Evolutionary conservation across 192 early-diverging fungal genomes (phyloP).

Genomic region (Gaertneriomyces semiglobifer): DNA sequence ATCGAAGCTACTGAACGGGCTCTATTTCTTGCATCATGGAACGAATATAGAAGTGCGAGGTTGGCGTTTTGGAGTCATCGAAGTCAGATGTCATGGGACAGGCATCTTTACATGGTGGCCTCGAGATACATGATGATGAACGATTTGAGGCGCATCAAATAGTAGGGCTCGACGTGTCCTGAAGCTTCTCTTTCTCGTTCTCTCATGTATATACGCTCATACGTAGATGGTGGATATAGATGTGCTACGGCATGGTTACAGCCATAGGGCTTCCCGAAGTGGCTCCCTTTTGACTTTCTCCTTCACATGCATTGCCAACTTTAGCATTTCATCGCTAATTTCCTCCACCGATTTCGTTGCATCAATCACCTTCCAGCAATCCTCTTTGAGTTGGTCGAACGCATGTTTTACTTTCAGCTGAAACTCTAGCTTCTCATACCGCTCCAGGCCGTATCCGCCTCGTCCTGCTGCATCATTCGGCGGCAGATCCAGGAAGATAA

Average conservation of each 20-base stretch:
- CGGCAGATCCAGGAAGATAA: constrained; percentile 83
- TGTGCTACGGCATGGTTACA: background rate
- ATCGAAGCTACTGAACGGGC: constrained; percentile 9
- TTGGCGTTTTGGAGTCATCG: constrained; percentile 29
- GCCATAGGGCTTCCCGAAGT: constrained; percentile 13
- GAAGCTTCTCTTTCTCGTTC: too few species aligned
- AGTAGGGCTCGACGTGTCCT: background rate
- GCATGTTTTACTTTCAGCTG: constrained; percentile 73
- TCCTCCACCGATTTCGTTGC: constrained; percentile 13
- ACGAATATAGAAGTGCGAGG: constrained; percentile 13
- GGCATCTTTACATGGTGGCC: constrained; percentile 80
- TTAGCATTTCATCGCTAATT: background rate
- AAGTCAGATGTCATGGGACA: constrained; percentile 88
- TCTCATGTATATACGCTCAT: too few species aligned
- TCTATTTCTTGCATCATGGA: constrained; percentile 11
- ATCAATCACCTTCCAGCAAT: constrained; percentile 17
- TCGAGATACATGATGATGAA: constrained; percentile 89
- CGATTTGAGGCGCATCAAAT: constrained; percentile 50
- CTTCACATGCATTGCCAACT: background rate
- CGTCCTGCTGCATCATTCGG: constrained; percentile 71
- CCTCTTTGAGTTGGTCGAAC: constrained; percentile 60
- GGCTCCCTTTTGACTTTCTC: constrained; percentile 2
- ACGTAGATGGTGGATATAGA: too few species aligned
- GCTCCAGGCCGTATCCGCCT: constrained; percentile 86
- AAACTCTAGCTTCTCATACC: constrained; percentile 83